Evolutionary conservation across 2,329 filamentous ascomycete genomes (phyloP).

Genomic region (Fusarium austroafricanum): DNA sequence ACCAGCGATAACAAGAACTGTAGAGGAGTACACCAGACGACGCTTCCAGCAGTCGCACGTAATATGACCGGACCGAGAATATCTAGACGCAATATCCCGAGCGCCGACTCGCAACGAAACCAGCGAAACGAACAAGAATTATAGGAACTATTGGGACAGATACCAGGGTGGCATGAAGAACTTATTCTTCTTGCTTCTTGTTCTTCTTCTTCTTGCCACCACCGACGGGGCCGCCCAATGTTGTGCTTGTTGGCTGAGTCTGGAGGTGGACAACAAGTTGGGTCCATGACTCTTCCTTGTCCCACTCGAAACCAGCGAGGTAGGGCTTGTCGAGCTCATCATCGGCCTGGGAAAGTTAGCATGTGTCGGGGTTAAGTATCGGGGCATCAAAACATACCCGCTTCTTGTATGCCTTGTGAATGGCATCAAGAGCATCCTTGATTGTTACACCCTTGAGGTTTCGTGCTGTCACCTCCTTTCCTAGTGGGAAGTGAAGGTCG

Average conservation of each 20-base stretch:
- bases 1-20: conserved; percentile 38
- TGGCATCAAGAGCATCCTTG: conserved; percentile 95
- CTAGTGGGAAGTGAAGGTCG: conserved; percentile 90
- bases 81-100: conserved; percentile 59
- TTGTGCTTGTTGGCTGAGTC: conserved; percentile 68
- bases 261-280: conserved; percentile 87
- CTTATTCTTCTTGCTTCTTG: conserved; percentile 66
- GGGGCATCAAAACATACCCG: conserved; percentile 69
- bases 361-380: neutral
- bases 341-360: conserved; percentile 71
- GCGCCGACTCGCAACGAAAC: conserved; percentile 56
- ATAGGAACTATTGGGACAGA: conserved; percentile 57
- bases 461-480: conserved; percentile 86
- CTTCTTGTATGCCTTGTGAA: conserved; percentile 97
- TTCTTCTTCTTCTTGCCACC: conserved; percentile 79
- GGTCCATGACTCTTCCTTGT: conserved; percentile 91
- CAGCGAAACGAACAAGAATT: conserved; percentile 55
- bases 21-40: conserved; percentile 47
- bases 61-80: conserved; percentile 51
- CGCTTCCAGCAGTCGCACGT: conserved; percentile 44
- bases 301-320: conserved; percentile 96
- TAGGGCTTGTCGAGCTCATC: conserved; percentile 90
- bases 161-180: conserved; percentile 43
- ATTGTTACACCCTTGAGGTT: conserved; percentile 96
- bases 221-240: conserved; percentile 56